phyloP scores from a whole-genome alignment of 2,329 filamentous ascomycete genomes.

The Pseudonectria buxi region DNA sequence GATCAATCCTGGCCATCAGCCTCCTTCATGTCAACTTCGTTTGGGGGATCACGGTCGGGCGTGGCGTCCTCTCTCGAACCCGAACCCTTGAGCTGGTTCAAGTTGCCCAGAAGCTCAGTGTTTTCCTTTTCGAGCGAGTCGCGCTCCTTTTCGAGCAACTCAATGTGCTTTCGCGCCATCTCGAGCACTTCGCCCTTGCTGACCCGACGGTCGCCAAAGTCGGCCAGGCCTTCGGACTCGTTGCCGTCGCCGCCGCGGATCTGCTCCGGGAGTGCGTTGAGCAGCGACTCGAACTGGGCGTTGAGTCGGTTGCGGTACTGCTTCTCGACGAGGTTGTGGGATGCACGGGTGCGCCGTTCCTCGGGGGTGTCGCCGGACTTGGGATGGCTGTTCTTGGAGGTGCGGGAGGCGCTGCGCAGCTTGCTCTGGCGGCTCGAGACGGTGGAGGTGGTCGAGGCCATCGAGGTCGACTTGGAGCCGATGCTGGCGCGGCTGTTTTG shows the following conservation, averaged over 20 bases:
- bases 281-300: constrained; percentile 21
- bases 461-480: constrained; percentile 16
- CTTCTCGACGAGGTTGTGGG: constrained; percentile 22
- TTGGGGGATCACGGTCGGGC: constrained; percentile 9
- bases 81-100: constrained; percentile 14
- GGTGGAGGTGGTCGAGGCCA: constrained; percentile 17
- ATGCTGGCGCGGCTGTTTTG: constrained; percentile 19
- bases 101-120: constrained; percentile 17
- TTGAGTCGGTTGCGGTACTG: constrained; percentile 23
- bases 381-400: constrained; percentile 19
- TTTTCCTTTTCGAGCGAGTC: constrained; percentile 18
- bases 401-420: constrained; percentile 22
- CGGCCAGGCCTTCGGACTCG: constrained; percentile 16
- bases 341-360: constrained; percentile 22
- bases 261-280: constrained; percentile 16
- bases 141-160: constrained; percentile 18
- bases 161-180: constrained; percentile 21
- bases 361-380: constrained; percentile 21
- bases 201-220: constrained; percentile 16
- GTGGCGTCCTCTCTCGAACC: constrained; percentile 5
- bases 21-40: constrained; percentile 10
- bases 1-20: constrained; percentile 1
- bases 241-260: constrained; percentile 12
- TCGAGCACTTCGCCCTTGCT: constrained; percentile 23
- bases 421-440: constrained; percentile 20